These are phyloP conservation scores for Mucor saturninus DNA, from an alignment of 371 early-diverging fungal genomes.

Conservation along the genomic window DNA sequence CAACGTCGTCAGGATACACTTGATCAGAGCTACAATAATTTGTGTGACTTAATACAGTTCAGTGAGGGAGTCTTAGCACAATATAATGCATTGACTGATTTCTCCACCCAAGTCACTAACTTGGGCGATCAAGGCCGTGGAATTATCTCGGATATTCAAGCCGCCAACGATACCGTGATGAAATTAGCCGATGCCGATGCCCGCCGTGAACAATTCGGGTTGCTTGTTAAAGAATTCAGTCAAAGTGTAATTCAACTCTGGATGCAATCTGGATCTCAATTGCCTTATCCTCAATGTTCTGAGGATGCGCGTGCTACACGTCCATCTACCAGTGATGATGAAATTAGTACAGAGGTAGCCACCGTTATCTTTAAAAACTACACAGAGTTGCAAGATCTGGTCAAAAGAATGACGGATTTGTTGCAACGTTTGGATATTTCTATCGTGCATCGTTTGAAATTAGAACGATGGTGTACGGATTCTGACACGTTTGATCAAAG, in stretches of 20 bases:
- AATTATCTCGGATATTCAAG: conserved; percentile 14
- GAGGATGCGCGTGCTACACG: conserved; percentile 39
- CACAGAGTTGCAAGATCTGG: conserved; percentile 29
- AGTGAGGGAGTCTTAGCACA: conserved; percentile 34
- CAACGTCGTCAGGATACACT: conserved; percentile 38
- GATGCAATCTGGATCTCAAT: conserved; percentile 26
- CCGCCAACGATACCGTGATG: conserved; percentile 13
- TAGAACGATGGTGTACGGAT: conserved; percentile 14
- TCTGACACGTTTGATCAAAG: neutral
- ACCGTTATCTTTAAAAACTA: conserved; percentile 25
- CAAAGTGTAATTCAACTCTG: conserved; percentile 23
- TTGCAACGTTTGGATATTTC: conserved; percentile 10
- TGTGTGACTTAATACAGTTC: conserved; percentile 23
- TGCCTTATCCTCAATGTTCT: conserved; percentile 39
- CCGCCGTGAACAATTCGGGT: neutral
- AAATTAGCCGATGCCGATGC: neutral
- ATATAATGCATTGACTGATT: conserved; percentile 24
- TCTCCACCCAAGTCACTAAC: conserved; percentile 8
- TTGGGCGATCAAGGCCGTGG: conserved; percentile 12
- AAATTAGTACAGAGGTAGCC: conserved; percentile 31
- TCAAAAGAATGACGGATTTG: conserved; percentile 20
- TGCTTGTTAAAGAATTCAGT: conserved; percentile 13
- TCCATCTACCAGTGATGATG: conserved; percentile 36
- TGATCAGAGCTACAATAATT: conserved; percentile 25
- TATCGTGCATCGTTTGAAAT: neutral